These are phyloP conservation scores for Candida sphagnicola DNA, from an alignment of 805 yeast species.

Conservation along the genomic window DNA sequence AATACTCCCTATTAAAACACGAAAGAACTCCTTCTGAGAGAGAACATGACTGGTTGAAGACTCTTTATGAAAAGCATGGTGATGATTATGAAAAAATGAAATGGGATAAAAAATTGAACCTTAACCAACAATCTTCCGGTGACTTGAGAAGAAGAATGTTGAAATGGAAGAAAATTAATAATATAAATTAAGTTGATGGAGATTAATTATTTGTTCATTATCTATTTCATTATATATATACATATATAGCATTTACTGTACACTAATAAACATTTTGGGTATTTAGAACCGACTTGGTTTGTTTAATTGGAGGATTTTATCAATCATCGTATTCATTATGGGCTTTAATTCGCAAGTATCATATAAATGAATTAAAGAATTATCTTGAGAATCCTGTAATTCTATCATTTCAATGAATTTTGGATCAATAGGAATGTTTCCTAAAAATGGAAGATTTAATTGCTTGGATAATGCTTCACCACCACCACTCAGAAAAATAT, in stretches of 20 bases:
- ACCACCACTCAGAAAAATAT: slow-evolving; percentile 92
- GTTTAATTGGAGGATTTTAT: slow-evolving; percentile 28
- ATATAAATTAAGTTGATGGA: slow-evolving; percentile 14
- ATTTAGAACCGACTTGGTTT: slow-evolving; percentile 18
- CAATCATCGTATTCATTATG: slow-evolving; percentile 32
- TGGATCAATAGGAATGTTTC: slow-evolving; percentile 92
- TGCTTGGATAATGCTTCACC: slow-evolving; percentile 69
- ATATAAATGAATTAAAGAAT: slow-evolving; percentile 28
- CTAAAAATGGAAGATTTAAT: slow-evolving; percentile 64
- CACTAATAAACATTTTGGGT: not conserved
- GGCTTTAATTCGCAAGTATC: slow-evolving; percentile 33
- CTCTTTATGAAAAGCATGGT: slow-evolving; percentile 72
- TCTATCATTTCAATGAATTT: slow-evolving; percentile 87
- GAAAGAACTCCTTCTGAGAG: slow-evolving; percentile 63
- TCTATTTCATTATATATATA: slow-evolving; percentile 2
- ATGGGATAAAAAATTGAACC: slow-evolving; percentile 84
- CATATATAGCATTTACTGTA: slow-evolving; percentile 1
- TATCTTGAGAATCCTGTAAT: slow-evolving; percentile 39
- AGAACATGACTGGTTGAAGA: slow-evolving; percentile 69
- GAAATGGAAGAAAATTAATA: slow-evolving; percentile 60
- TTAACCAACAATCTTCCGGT: slow-evolving; percentile 80
- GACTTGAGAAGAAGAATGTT: slow-evolving; percentile 68
- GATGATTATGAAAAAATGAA: slow-evolving; percentile 87
- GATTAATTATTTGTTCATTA: slow-evolving; percentile 3
- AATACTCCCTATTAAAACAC: slow-evolving; percentile 44